A percentile compares a stretch with the other conserved stretches of the same genome.
phyloP scores from a whole-genome alignment of 768 basidiomycete genomes.

The Boletellus ananiceps region DNA sequence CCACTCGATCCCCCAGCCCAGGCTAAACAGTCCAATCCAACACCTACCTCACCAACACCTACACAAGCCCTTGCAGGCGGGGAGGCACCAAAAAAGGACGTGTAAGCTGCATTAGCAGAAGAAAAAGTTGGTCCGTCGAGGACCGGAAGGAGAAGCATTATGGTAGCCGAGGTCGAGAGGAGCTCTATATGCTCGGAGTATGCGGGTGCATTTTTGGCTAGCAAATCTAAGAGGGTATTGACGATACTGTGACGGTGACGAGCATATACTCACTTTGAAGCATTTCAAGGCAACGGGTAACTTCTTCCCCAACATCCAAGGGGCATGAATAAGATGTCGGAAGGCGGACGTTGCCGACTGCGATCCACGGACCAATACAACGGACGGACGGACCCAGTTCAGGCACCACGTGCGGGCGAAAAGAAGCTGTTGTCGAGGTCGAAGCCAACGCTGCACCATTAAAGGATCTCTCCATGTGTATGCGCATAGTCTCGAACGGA shows the following conservation, averaged over 20 bases:
- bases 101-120: slow-evolving; percentile 72
- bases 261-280: slow-evolving; percentile 48
- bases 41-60: slow-evolving; percentile 56
- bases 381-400: slow-evolving; percentile 16
- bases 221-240: slow-evolving; percentile 40
- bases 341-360: slow-evolving; percentile 51
- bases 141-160: slow-evolving; percentile 78
- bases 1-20: slow-evolving; percentile 32
- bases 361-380: slow-evolving; percentile 60
- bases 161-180: slow-evolving; percentile 42
- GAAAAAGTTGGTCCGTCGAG: slow-evolving; percentile 67
- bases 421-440: neutral
- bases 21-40: slow-evolving; percentile 82
- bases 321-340: slow-evolving; percentile 27
- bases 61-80: slow-evolving; percentile 97
- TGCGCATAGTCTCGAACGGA: slow-evolving; percentile 15
- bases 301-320: slow-evolving; percentile 71
- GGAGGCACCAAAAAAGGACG: slow-evolving; percentile 79
- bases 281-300: slow-evolving; percentile 58
- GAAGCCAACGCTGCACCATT: neutral
- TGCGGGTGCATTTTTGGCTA: slow-evolving; percentile 42
- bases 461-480: slow-evolving; percentile 11
- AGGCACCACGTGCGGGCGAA: neutral
- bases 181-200: slow-evolving; percentile 23
- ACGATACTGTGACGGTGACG: neutral